A percentile compares a stretch with the other conserved stretches of the same genome.
These are phyloP conservation scores for Diatrype stigma DNA, from an alignment of 2,329 filamentous ascomycete genomes.

Conservation along the genomic window DNA sequence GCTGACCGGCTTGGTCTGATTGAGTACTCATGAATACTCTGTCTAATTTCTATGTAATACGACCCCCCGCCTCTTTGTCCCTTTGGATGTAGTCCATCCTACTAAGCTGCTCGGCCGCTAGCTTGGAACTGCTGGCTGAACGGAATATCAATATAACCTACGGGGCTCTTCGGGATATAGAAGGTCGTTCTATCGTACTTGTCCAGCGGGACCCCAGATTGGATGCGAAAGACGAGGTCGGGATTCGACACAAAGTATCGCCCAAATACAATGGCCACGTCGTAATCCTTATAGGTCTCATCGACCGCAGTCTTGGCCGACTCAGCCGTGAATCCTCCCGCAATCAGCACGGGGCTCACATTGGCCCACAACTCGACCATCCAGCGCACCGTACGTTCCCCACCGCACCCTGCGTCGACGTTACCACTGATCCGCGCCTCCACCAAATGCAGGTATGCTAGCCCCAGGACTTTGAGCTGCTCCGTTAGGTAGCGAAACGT, in stretches of 20 bases:
- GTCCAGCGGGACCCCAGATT: conserved; percentile 37
- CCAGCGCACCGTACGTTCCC: conserved; percentile 29
- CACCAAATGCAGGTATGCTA: conserved; percentile 55
- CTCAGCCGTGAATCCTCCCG: conserved; percentile 40
- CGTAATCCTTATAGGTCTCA: conserved; percentile 35
- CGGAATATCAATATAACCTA: conserved; percentile 35
- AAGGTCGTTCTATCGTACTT: conserved; percentile 43
- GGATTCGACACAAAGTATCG: conserved; percentile 45
- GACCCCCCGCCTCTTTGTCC: too few species aligned
- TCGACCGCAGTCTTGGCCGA: conserved; percentile 36
- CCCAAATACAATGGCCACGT: conserved; percentile 44
- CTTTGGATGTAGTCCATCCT: too few species aligned
- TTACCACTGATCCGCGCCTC: conserved; percentile 41
- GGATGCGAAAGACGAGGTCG: conserved; percentile 41
- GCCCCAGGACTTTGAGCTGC: conserved; percentile 43
- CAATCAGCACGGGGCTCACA: conserved; percentile 43
- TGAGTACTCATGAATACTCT: too few species aligned
- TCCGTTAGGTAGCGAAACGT: conserved; percentile 52
- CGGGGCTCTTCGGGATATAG: conserved; percentile 28
- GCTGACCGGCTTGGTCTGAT: too few species aligned
- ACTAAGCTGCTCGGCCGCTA: too few species aligned
- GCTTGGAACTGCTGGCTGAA: too few species aligned
- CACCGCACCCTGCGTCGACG: neutral
- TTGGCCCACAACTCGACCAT: conserved; percentile 6
- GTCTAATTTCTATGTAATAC: too few species aligned